Conservation (phyloP, 148 eudicot species). For the Cornus suecica region DNA sequence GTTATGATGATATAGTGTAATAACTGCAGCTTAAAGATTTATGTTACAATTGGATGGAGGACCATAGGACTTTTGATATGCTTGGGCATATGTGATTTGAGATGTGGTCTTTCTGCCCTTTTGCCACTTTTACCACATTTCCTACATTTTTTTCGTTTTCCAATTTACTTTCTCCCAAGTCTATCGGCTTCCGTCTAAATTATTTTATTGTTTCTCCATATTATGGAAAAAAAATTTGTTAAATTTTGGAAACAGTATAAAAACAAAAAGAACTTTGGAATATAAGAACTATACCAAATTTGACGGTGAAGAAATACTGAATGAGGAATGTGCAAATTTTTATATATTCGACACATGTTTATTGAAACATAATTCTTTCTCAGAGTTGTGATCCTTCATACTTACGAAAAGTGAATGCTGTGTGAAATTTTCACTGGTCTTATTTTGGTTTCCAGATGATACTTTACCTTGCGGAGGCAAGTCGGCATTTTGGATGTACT, state of each 20-base stretch:
- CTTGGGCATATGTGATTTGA: too few species aligned
- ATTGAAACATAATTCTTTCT: not conserved
- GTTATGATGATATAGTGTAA: not conserved
- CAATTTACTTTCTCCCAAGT: too few species aligned
- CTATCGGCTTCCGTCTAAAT: too few species aligned
- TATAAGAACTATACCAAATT: not conserved
- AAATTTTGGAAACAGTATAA: too few species aligned
- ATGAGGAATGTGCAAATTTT: too few species aligned
- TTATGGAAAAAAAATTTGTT: too few species aligned
- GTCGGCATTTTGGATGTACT: slow-evolving; percentile 87
- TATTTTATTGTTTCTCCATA: too few species aligned
- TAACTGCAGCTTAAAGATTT: not conserved
- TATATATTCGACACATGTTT: not conserved
- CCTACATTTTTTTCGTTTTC: too few species aligned
- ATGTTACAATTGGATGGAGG: not conserved
- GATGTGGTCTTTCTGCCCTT: too few species aligned
- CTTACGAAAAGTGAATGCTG: not conserved
- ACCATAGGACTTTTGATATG: too few species aligned
- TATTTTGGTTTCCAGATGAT: slow-evolving; percentile 59
- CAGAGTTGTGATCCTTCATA: not conserved
- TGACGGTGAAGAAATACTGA: not conserved
- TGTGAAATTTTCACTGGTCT: slow-evolving; percentile 4
- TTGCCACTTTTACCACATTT: too few species aligned
- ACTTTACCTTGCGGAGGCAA: slow-evolving; percentile 92
- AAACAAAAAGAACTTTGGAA: not conserved